phyloP scores from a whole-genome alignment of 2,329 filamentous ascomycete species.

The Penicillium sp. region DNA sequence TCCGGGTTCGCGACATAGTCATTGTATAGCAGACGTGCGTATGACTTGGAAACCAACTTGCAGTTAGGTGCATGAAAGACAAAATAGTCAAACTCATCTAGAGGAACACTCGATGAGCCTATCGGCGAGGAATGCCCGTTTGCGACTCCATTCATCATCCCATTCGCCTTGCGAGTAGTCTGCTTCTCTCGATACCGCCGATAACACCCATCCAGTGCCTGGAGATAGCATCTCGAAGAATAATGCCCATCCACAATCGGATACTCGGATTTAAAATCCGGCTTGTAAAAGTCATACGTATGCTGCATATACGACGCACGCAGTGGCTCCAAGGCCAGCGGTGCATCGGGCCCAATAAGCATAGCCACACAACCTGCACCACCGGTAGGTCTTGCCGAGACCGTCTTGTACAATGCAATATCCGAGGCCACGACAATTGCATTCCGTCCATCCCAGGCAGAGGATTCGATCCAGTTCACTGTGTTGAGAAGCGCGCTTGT shows the following conservation, averaged over 20 bases:
- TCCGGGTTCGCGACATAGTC: slow-evolving; percentile 75
- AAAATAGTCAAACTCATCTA: slow-evolving; percentile 85
- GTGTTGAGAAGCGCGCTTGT: slow-evolving; percentile 85
- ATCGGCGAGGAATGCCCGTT: slow-evolving; percentile 53
- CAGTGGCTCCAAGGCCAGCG: slow-evolving; percentile 76
- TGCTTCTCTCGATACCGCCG: slow-evolving; percentile 75
- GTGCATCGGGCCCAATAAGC: slow-evolving; percentile 78
- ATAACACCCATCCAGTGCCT: slow-evolving; percentile 81
- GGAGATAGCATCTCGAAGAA: slow-evolving; percentile 80
- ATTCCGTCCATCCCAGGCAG: slow-evolving; percentile 82
- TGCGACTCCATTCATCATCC: slow-evolving; percentile 56
- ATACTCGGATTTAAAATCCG: slow-evolving; percentile 85
- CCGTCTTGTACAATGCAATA: slow-evolving; percentile 85
- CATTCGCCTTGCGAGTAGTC: slow-evolving; percentile 55
- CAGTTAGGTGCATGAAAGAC: slow-evolving; percentile 84
- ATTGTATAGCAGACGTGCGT: slow-evolving; percentile 82
- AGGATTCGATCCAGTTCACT: slow-evolving; percentile 85
- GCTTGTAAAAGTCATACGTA: slow-evolving; percentile 91
- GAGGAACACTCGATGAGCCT: slow-evolving; percentile 49
- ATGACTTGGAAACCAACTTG: slow-evolving; percentile 89
- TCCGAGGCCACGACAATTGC: slow-evolving; percentile 81
- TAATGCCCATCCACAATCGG: slow-evolving; percentile 84
- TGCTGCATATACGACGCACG: slow-evolving; percentile 82
- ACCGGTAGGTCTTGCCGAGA: slow-evolving; percentile 78
- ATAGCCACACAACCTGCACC: slow-evolving; percentile 80